Conservation (phyloP, 768 basidiomycete genomes). For the Tephrocybe rancida region DNA sequence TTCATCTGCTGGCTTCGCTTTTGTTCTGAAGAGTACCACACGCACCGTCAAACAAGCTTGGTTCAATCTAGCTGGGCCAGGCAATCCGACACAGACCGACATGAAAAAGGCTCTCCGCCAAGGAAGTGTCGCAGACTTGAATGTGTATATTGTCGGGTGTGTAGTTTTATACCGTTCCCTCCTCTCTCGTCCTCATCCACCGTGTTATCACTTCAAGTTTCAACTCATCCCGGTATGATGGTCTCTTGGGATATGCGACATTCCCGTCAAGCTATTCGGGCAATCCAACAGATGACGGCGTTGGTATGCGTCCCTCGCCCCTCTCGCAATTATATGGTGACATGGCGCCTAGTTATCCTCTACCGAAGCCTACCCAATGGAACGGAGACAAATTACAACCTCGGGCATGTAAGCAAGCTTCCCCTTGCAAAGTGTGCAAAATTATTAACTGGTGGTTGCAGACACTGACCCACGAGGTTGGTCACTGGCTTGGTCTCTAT, state of each 20-base stretch:
- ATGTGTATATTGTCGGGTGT: conserved; percentile 56
- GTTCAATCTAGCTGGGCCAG: conserved; percentile 49
- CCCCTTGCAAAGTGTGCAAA: conserved; percentile 6
- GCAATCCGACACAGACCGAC: conserved; percentile 35
- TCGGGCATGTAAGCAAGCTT: conserved; percentile 34
- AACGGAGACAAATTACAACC: conserved; percentile 41
- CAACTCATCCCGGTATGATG: conserved; percentile 34
- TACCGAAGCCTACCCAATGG: conserved; percentile 48
- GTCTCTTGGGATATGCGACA: conserved; percentile 57
- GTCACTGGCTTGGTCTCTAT: conserved; percentile 64
- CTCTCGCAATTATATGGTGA: neutral
- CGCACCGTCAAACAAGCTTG: conserved; percentile 50
- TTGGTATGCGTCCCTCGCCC: conserved; percentile 20
- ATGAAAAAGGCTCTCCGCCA: conserved; percentile 52
- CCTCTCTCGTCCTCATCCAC: no score
- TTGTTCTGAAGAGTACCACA: conserved; percentile 40
- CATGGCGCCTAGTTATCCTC: conserved; percentile 30
- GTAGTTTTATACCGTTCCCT: conserved; percentile 8
- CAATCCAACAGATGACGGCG: conserved; percentile 50
- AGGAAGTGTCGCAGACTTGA: conserved; percentile 43
- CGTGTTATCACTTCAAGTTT: conserved; percentile 28
- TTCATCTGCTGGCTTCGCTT: conserved; percentile 36
- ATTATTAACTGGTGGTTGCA: conserved; percentile 4
- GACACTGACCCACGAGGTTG: conserved; percentile 59
- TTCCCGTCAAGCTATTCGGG: conserved; percentile 48